These are phyloP conservation scores for Dictyostelium intermedium DNA, from an alignment of 78 protist genomes.

Conservation along the genomic window DNA sequence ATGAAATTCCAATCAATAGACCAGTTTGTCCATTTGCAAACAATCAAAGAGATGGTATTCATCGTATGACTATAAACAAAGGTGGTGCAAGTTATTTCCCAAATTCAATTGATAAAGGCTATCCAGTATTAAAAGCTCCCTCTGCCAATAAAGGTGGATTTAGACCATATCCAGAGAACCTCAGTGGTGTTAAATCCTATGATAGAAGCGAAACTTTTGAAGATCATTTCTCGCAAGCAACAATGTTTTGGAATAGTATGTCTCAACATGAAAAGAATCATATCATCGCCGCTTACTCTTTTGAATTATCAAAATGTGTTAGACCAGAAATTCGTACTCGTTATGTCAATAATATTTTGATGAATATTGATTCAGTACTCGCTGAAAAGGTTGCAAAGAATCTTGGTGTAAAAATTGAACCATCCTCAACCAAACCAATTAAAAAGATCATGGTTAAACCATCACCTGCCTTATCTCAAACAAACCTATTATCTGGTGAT, in stretches of 20 bases:
- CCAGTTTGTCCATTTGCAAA: slow-evolving; percentile 63
- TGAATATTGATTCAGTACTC: neutral
- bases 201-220: neutral
- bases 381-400: neutral
- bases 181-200: neutral
- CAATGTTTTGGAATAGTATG: slow-evolving; percentile 34
- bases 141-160: neutral
- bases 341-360: neutral
- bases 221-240: slow-evolving; percentile 44
- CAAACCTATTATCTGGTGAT: neutral
- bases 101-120: slow-evolving; percentile 18
- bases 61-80: slow-evolving; percentile 1
- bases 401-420: neutral
- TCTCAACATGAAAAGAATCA: slow-evolving; percentile 18
- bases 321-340: neutral
- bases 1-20: slow-evolving; percentile 68
- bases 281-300: slow-evolving; percentile 14
- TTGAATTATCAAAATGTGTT: neutral
- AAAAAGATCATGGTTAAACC: neutral
- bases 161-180: neutral
- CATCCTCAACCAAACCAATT: too few species aligned
- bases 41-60: slow-evolving; percentile 67
- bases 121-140: neutral
- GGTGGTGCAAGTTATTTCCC: slow-evolving; percentile 31
- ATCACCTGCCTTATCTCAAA: slow-evolving; percentile 2